phyloP scores from a whole-genome alignment of 148 eudicot species.

The Cornus controversa region DNA sequence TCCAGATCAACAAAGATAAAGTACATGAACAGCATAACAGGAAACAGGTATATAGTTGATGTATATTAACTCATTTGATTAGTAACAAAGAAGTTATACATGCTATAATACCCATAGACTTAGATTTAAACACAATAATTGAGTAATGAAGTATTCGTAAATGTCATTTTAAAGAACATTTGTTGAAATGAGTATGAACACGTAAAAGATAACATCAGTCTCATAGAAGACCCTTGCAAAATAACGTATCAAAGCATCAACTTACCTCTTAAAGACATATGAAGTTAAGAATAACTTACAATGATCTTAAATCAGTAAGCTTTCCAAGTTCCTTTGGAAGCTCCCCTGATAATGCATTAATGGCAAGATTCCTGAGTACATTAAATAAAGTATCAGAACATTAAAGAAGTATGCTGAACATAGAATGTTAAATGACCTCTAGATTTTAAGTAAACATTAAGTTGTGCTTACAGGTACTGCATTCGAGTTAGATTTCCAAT shows the following conservation, averaged over 20 bases:
- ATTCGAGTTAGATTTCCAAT: conserved; percentile 66
- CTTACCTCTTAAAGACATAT: not conserved
- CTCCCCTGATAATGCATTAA: conserved; percentile 66
- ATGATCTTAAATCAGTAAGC: conserved; percentile 47
- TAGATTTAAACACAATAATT: not conserved
- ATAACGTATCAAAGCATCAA: not conserved
- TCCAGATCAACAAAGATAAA: not conserved
- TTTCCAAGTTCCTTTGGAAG: conserved; percentile 69
- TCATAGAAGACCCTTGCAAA: not conserved
- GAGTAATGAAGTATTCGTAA: too few species aligned
- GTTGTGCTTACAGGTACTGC: conserved; percentile 58
- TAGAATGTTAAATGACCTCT: not conserved
- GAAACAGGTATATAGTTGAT: not conserved
- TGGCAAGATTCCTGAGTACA: conserved; percentile 52
- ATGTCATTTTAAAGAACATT: too few species aligned
- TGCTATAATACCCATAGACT: not conserved
- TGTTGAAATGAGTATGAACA: too few species aligned
- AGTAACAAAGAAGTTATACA: not conserved
- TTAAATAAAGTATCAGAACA: not conserved
- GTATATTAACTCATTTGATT: not conserved
- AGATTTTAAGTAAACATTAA: not conserved
- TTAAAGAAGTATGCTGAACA: not conserved
- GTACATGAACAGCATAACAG: not conserved
- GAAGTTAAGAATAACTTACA: conserved; percentile 43
- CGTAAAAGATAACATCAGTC: too few species aligned